Percentiles rank a stretch among this genome's conserved stretches.
phyloP scores from a whole-genome alignment of 805 yeast species.

The Yarrowia phangngaensis region DNA sequence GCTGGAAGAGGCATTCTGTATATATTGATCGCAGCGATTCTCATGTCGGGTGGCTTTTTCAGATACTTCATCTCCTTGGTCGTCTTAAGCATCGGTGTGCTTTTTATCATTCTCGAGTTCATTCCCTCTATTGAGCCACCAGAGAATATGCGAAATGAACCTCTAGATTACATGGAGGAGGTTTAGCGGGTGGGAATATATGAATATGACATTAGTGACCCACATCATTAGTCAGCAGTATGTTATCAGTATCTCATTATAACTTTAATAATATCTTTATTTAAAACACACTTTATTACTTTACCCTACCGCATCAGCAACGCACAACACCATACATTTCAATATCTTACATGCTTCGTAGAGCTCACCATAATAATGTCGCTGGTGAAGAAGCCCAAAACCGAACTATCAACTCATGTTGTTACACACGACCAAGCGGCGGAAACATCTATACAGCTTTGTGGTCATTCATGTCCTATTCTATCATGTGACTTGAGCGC shows the following conservation, averaged over 20 bases:
- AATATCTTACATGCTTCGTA: too few species aligned
- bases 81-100: constrained; percentile 58
- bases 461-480: constrained; percentile 12
- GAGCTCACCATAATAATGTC: constrained; percentile 1
- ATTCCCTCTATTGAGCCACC: constrained; percentile 76
- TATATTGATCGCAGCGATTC: constrained; percentile 48
- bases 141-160: constrained; percentile 56
- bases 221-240: too few species aligned
- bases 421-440: background rate
- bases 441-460: constrained; percentile 7
- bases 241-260: too few species aligned
- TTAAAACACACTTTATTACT: background rate
- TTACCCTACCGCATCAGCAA: constrained; percentile 2
- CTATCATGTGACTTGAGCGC: constrained; percentile 7
- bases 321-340: constrained; percentile 15
- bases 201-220: too few species aligned
- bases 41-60: constrained; percentile 51
- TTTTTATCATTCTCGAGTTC: constrained; percentile 60
- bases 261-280: background rate
- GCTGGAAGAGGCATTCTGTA: constrained; percentile 70
- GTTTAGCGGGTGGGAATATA: background rate
- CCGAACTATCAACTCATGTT: constrained; percentile 17
- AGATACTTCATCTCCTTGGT: constrained; percentile 57
- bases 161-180: constrained; percentile 21
- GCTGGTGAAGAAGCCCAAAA: constrained; percentile 21